These are phyloP conservation scores for Aspergillus novoparasiticus DNA, from an alignment of 2,329 filamentous ascomycete species.

Conservation along the genomic window DNA sequence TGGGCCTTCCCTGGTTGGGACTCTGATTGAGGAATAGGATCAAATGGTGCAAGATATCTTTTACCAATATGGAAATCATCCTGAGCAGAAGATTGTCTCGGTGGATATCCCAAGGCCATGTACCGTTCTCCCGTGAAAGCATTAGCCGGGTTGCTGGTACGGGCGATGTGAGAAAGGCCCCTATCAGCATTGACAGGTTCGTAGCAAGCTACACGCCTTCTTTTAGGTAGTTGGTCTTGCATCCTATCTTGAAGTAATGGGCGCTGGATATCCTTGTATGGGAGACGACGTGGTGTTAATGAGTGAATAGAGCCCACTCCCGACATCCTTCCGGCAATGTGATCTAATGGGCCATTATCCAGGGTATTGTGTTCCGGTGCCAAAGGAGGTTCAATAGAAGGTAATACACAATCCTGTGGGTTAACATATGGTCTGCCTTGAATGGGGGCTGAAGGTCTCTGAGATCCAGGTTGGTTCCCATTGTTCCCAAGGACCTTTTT, in stretches of 20 bases:
- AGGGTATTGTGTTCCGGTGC: constrained; percentile 26
- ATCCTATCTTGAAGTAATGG: constrained; percentile 24
- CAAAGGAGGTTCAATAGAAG: constrained; percentile 39
- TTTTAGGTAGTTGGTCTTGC: constrained; percentile 34
- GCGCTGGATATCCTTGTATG: constrained; percentile 27
- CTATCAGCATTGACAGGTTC: constrained; percentile 20
- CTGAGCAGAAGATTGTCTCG: constrained; percentile 19
- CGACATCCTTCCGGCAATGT: constrained; percentile 33
- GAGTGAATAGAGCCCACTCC: constrained; percentile 29
- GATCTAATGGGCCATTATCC: constrained; percentile 28
- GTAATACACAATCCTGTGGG: constrained; percentile 35
- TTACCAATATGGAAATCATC: constrained; percentile 26
- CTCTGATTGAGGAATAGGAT: constrained; percentile 21
- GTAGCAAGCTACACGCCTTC: constrained; percentile 35
- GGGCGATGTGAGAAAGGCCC: constrained; percentile 14
- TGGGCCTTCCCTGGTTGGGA: constrained; percentile 19
- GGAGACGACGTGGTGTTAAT: constrained; percentile 29
- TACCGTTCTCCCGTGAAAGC: constrained; percentile 21
- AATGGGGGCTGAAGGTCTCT: constrained; percentile 18
- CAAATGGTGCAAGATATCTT: constrained; percentile 25
- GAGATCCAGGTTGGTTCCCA: constrained; percentile 20
- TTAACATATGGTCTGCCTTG: constrained; percentile 21
- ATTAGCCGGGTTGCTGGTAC: constrained; percentile 14
- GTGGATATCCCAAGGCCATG: constrained; percentile 20
- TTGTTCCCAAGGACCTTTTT: constrained; percentile 23